Evolutionary conservation across 768 basidiomycete species (phyloP).

Genomic region (Cantharellus anzutake): DNA sequence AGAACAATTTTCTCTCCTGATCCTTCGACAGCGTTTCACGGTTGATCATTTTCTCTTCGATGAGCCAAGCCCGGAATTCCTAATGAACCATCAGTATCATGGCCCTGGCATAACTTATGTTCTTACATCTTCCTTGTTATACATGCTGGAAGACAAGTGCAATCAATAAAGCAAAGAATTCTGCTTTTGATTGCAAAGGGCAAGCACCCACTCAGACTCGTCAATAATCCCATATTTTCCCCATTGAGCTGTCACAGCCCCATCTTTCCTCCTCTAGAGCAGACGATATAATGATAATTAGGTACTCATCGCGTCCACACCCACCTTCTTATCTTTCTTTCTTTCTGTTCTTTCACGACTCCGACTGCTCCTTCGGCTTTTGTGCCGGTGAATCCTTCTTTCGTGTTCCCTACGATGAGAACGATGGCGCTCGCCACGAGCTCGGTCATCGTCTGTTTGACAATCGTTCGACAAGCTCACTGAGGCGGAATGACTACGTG

Average conservation of each 20-base stretch:
- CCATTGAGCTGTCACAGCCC: conserved; percentile 49
- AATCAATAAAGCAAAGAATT: neutral
- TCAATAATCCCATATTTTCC: conserved; percentile 79
- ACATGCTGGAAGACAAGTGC: conserved; percentile 34
- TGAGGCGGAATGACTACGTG: conserved; percentile 4
- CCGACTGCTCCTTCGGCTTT: conserved; percentile 1
- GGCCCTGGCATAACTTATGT: neutral
- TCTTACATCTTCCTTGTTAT: conserved; percentile 39
- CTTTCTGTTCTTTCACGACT: conserved; percentile 17
- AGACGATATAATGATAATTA: too few relatives aligned
- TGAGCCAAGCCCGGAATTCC: conserved; percentile 84
- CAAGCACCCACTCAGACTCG: conserved; percentile 53
- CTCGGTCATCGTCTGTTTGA: conserved; percentile 7
- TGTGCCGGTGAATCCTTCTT: conserved; percentile 9
- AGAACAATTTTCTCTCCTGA: conserved; percentile 70
- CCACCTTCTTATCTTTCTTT: conserved; percentile 43
- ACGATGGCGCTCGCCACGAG: neutral
- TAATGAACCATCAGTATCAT: conserved; percentile 9
- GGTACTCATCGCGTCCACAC: too few relatives aligned
- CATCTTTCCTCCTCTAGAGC: conserved; percentile 35
- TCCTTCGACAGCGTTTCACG: conserved; percentile 79
- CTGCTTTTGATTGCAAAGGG: neutral
- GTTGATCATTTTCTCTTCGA: conserved; percentile 82
- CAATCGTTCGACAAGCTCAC: conserved; percentile 9
- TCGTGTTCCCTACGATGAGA: conserved; percentile 10